These are phyloP conservation scores for Penicillium waksmanii DNA, from an alignment of 495 filamentous ascomycete species.

Conservation along the genomic window DNA sequence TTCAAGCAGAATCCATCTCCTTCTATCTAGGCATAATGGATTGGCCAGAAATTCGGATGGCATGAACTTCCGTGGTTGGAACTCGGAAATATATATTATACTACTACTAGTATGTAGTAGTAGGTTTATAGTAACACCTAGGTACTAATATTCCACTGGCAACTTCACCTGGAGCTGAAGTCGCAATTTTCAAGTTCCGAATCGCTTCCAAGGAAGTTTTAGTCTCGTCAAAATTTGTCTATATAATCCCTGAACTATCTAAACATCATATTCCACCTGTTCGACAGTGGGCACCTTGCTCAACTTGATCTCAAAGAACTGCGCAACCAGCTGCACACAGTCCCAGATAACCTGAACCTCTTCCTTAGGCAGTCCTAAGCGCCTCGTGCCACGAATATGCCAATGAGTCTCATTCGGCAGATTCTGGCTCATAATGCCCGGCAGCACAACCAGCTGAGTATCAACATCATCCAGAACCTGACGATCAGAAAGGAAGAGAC, in stretches of 20 bases:
- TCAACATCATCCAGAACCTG: constrained; percentile 55
- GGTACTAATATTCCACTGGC: too few relatives aligned
- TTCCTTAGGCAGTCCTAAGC: constrained; percentile 53
- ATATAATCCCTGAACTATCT: neutral
- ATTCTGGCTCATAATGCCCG: constrained; percentile 64
- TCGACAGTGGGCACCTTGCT: constrained; percentile 54
- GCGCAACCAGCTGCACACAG: constrained; percentile 42
- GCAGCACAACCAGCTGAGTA: constrained; percentile 58
- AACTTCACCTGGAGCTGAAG: too few relatives aligned
- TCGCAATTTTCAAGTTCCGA: too few relatives aligned
- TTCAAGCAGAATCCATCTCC: too few relatives aligned
- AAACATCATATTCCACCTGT: constrained; percentile 48
- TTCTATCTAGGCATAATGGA: too few relatives aligned
- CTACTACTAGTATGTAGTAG: too few relatives aligned
- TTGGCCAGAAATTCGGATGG: too few relatives aligned
- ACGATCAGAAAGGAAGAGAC: constrained; percentile 59
- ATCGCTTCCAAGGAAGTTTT: too few relatives aligned
- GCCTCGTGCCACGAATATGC: constrained; percentile 59
- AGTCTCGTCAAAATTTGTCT: too few relatives aligned
- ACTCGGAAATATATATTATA: too few relatives aligned
- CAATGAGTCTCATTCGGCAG: constrained; percentile 55
- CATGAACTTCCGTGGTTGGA: too few relatives aligned
- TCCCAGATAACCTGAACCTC: constrained; percentile 53
- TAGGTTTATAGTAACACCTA: too few relatives aligned
- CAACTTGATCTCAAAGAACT: constrained; percentile 39